phyloP scores from a whole-genome alignment of 139 green algal genomes.

The Closterium sp. region DNA sequence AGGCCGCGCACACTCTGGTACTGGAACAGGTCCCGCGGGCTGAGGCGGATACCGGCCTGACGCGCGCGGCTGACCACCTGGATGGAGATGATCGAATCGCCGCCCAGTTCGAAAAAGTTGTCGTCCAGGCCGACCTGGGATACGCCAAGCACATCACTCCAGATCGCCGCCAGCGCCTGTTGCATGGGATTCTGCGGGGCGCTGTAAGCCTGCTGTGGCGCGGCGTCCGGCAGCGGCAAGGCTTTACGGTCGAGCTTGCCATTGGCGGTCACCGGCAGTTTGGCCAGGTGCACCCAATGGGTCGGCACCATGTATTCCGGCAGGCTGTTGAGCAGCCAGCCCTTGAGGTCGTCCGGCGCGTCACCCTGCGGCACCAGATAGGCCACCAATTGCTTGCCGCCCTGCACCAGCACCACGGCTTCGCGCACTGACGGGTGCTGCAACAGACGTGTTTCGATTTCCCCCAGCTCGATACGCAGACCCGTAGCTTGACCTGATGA shows the following conservation, averaged over 20 bases:
- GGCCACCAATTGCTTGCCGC: neutral
- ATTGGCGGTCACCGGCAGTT: constrained; percentile 34
- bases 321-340: neutral
- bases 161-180: constrained; percentile 28
- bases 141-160: constrained; percentile 9
- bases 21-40: no score
- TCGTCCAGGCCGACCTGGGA: constrained; percentile 2
- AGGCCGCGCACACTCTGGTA: no score
- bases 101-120: constrained; percentile 49
- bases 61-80: constrained; percentile 8
- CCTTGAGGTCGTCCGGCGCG: neutral
- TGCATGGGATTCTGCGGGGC: neutral
- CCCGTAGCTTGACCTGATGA: constrained; percentile 49
- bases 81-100: constrained; percentile 47
- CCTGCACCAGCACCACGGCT: neutral
- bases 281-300: neutral
- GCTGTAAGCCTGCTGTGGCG: neutral
- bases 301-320: constrained; percentile 48
- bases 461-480: constrained; percentile 53
- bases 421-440: neutral
- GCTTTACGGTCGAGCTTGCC: constrained; percentile 44
- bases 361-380: neutral
- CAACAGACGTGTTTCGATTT: constrained; percentile 35
- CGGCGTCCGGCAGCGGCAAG: neutral
- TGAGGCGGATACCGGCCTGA: no score